Base-by-base conservation (phyloP, 2,329 filamentous ascomycete species). In the Atkinsonella texensis region DNA sequence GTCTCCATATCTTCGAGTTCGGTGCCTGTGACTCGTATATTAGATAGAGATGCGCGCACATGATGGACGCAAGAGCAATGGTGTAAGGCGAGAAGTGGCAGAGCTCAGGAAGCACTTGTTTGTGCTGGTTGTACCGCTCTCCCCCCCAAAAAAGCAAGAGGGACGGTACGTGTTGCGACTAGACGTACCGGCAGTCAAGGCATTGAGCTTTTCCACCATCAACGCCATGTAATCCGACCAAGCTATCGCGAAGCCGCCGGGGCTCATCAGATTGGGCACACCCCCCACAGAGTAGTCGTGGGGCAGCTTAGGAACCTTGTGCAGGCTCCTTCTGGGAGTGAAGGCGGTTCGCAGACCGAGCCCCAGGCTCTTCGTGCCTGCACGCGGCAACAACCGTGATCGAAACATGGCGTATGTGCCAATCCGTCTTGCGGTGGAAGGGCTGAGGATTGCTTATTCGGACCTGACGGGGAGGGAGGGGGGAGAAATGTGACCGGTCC, bases 191-290 rank as follows among this genome's bases (percentile, higher is more conserved):
- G 77, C 80, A 55, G 80, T 85, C 62, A 86, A 68, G 53, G 74
- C 69, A 68, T 94, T 94, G 65, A 97, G 77, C 68, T 85, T 86
- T 56, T 88, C 74, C 49, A 90, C 68, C 62, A 91, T 75, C 58
- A 85, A 70, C 39, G 72, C 65, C 75, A 95, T 89, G 71, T 96
- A 95, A 63, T 89, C 75, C 35, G 77, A 84, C 83, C 89, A 98
- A 48, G 89, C 83, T 51, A 87, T 77, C 52, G 84, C 71, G 68
- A 87, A 94, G 51, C 80, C 87, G 48, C 77, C 73, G 2, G 75
- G 67, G 32, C 83, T 83, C 64, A 95, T 74, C 54, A 97, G 75
- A 13, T 81, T 80, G n/a, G 81, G 77, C 6, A 95, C 74, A 53
- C 75, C 78, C 44, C 75, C 77, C 44, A 74, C 53, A 48, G 65